Percentiles rank a stretch among this genome's conserved stretches.
phyloP scores from a whole-genome alignment of 352 stramenopile species.

The Globisporangium perplexum region DNA sequence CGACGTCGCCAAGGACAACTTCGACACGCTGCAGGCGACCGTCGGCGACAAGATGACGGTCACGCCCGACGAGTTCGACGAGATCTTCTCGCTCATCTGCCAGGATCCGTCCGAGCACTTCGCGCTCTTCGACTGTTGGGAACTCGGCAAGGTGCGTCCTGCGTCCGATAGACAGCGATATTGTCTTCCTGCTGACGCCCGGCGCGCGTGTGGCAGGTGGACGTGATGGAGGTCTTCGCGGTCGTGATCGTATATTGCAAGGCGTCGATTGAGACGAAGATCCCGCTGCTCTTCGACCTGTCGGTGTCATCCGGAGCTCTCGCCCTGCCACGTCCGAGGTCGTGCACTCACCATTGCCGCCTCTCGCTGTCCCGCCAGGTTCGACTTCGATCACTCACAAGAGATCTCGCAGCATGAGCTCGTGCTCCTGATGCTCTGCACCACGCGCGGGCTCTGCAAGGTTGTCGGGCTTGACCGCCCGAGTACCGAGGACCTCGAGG shows the following conservation, averaged over 20 bases:
- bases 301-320: conserved; percentile 5
- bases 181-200: background rate
- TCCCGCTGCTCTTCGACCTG: conserved; percentile 68
- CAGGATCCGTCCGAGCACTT: conserved; percentile 67
- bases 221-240: conserved; percentile 70
- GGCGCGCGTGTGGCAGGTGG: conserved; percentile 27
- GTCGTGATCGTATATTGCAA: conserved; percentile 75
- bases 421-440: conserved; percentile 67
- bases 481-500: conserved; percentile 40
- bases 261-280: conserved; percentile 52
- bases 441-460: conserved; percentile 67
- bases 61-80: conserved; percentile 64
- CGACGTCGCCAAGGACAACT: conserved; percentile 47
- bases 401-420: conserved; percentile 63
- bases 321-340: background rate
- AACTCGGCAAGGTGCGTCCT: conserved; percentile 38
- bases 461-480: conserved; percentile 53
- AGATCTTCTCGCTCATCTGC: conserved; percentile 75
- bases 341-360: background rate
- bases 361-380: conserved; percentile 17
- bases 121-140: conserved; percentile 56
- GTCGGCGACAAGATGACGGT: conserved; percentile 76
- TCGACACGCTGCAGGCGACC: conserved; percentile 49
- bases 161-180: background rate
- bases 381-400: conserved; percentile 74